Conservation (phyloP, 2,329 filamentous ascomycete species). For the Monilinia polystroma region DNA sequence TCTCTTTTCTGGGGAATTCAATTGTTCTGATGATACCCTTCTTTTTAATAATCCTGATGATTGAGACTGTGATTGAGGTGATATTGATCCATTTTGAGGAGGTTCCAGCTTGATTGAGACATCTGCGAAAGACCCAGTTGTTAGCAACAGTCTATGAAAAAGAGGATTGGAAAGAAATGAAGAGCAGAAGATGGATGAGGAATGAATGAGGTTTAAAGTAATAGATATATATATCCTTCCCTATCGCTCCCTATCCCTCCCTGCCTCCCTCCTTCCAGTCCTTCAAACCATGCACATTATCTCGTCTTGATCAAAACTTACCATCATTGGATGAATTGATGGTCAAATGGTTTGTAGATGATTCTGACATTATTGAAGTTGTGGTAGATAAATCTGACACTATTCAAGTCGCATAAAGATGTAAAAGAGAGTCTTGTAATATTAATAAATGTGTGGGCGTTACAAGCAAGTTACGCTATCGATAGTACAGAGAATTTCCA, state of each 20-base stretch:
- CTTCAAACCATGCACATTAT: neutral
- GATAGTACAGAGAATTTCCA: slow-evolving; percentile 8
- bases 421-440: neutral
- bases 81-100: neutral
- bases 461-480: neutral
- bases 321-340: slow-evolving; percentile 9
- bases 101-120: slow-evolving; percentile 15
- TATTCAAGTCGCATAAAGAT: slow-evolving; percentile 15
- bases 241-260: no score
- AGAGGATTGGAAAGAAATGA: no score
- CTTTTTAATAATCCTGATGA: slow-evolving; percentile 18
- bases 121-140: slow-evolving; percentile 8
- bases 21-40: slow-evolving; percentile 4
- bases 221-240: neutral
- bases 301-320: slow-evolving; percentile 8
- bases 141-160: neutral
- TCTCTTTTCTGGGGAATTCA: slow-evolving; percentile 24
- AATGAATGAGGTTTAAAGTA: neutral
- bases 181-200: no score
- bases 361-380: slow-evolving; percentile 18
- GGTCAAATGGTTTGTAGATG: neutral
- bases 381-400: slow-evolving; percentile 8
- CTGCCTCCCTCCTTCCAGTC: no score
- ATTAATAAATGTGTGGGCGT: neutral
- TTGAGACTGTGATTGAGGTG: neutral